Evolutionary conservation across 1,284 basidiomycete species (phyloP).

Genomic region (Moesziomyces sp.): DNA sequence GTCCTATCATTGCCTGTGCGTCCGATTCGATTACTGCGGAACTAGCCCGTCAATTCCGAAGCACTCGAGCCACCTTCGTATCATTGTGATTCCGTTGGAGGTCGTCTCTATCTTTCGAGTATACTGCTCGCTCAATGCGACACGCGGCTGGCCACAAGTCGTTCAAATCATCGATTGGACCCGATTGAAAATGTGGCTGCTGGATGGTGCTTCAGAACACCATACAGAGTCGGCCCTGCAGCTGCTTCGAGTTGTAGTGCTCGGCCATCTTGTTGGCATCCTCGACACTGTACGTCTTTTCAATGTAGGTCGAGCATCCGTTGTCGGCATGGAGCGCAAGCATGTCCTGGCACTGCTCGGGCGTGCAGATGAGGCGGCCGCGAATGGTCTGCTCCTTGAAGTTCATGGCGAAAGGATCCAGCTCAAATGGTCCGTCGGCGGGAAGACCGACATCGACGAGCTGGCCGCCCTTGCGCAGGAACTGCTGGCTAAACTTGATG

Average conservation of each 20-base stretch:
- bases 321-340: constrained; percentile 53
- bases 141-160: too few relatives aligned
- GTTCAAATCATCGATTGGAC: too few relatives aligned
- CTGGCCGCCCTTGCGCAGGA: constrained; percentile 55
- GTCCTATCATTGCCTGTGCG: too few relatives aligned
- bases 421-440: constrained; percentile 53
- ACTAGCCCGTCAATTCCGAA: too few relatives aligned
- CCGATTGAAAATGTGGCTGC: background rate
- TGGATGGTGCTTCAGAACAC: constrained; percentile 22
- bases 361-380: constrained; percentile 60
- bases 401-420: constrained; percentile 55
- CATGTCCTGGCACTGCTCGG: constrained; percentile 58
- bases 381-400: constrained; percentile 62
- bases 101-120: too few relatives aligned
- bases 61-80: too few relatives aligned
- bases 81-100: too few relatives aligned
- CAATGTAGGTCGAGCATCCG: constrained; percentile 51
- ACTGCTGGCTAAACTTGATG: constrained; percentile 53
- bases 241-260: constrained; percentile 50
- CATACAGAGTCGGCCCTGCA: constrained; percentile 56
- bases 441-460: constrained; percentile 59
- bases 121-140: too few relatives aligned
- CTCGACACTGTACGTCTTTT: constrained; percentile 59
- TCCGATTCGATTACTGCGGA: too few relatives aligned
- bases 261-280: constrained; percentile 55